These are phyloP conservation scores for Neurospora tetrasperma DNA, from an alignment of 495 filamentous ascomycete species.

Conservation along the genomic window DNA sequence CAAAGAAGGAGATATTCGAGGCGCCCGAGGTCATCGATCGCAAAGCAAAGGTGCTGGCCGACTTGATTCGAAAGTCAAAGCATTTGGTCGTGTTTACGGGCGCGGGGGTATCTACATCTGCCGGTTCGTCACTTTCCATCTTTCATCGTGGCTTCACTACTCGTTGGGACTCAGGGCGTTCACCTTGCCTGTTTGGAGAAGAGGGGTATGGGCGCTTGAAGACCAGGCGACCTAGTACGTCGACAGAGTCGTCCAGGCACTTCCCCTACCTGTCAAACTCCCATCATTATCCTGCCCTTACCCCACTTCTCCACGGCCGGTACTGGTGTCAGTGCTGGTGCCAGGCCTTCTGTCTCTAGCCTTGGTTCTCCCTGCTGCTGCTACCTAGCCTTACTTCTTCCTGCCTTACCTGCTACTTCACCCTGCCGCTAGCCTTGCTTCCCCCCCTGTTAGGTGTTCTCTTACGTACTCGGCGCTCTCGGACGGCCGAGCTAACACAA, in stretches of 20 bases:
- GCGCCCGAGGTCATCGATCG: constrained; percentile 16
- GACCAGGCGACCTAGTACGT: neutral
- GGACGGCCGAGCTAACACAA: neutral
- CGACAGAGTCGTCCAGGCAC: neutral
- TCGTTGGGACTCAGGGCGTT: neutral
- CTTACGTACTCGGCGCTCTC: neutral
- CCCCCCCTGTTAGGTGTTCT: neutral
- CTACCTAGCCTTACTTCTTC: too few relatives aligned
- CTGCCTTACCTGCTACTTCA: too few relatives aligned
- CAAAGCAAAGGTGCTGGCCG: constrained; percentile 27
- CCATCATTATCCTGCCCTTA: neutral
- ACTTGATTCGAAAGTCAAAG: constrained; percentile 31
- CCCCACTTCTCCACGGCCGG: neutral
- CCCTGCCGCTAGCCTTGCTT: too few relatives aligned
- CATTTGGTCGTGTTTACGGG: constrained; percentile 39
- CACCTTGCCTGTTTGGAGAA: neutral
- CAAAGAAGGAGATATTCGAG: constrained; percentile 24
- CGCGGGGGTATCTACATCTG: constrained; percentile 36
- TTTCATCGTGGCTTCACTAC: neutral
- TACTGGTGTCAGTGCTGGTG: neutral
- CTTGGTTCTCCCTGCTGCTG: too few relatives aligned
- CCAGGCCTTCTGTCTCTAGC: neutral
- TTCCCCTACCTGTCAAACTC: neutral
- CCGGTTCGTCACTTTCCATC: constrained; percentile 13
- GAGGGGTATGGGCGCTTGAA: neutral